Evolutionary conservation across 768 basidiomycete species (phyloP).

Genomic region (Rhodotorula kratochvilovae): DNA sequence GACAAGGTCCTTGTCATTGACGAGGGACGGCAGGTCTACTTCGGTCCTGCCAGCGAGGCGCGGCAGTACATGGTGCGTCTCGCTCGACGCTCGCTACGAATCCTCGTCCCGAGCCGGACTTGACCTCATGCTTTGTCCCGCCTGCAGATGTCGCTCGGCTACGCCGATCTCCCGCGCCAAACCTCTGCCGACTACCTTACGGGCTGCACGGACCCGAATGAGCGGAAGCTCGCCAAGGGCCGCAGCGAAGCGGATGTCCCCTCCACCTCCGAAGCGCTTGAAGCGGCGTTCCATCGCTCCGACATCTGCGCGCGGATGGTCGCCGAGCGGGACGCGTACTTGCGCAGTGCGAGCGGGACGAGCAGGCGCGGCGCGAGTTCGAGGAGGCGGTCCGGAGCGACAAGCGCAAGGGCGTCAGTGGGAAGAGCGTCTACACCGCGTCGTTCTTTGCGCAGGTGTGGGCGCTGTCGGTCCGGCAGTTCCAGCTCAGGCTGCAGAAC

Average conservation of each 20-base stretch:
- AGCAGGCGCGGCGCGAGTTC: constrained; percentile 62
- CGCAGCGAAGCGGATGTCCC: constrained; percentile 60
- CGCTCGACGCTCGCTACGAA: background rate
- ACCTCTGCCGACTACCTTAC: constrained; percentile 52
- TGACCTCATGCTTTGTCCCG: background rate
- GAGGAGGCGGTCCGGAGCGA: constrained; percentile 67
- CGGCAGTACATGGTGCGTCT: constrained; percentile 57
- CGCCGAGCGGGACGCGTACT: constrained; percentile 58
- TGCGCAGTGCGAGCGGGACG: constrained; percentile 57
- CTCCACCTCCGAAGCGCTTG: constrained; percentile 64
- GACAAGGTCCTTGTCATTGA: constrained; percentile 78
- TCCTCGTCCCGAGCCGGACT: no score
- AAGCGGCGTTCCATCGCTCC: constrained; percentile 59
- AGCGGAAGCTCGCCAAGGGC: constrained; percentile 70
- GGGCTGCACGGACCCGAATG: constrained; percentile 65
- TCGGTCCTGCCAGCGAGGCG: constrained; percentile 60
- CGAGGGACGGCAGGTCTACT: constrained; percentile 70
- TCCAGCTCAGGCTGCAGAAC: constrained; percentile 61
- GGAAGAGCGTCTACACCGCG: constrained; percentile 76
- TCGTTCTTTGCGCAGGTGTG: constrained; percentile 68
- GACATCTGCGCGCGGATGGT: constrained; percentile 52
- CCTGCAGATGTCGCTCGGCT: constrained; percentile 58
- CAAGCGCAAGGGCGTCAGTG: constrained; percentile 66
- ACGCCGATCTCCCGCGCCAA: constrained; percentile 48
- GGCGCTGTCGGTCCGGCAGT: constrained; percentile 64